Evolutionary conservation across 2,329 filamentous ascomycete species (phyloP), one percentile per base, ranked within the genome.

Genomic region (Stemphylium lycopersici): DNA sequence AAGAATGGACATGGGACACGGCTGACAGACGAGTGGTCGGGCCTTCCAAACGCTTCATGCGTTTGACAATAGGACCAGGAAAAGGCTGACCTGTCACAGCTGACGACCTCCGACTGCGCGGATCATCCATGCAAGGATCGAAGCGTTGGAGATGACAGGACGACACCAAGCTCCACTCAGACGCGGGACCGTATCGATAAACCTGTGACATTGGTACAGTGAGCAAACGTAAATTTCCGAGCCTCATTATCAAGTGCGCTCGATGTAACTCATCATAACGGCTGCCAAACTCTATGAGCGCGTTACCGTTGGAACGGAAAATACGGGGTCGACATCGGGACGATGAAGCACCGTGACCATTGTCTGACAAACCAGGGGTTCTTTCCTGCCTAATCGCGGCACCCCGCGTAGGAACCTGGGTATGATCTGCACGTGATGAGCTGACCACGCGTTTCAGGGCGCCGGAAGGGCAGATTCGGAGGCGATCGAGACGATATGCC

Each of bases 21-120:
- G 67, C 65, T 68, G 68, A 65, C 59, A 55, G 42, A 56, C 56
- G 50, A 57, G 58, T 54, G 54, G 50, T 48, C 56, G 57, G 61
- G 59, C 58, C 63, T 63, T 70, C 72, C 68, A 71, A 74, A 74
- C 72, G 63, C 67, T 63, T 69, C 55, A 62, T 63, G 65, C 66
- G 72, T 75, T 75, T 76, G 67, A 60, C 62, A 58, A 62, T 51
- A 58, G 42, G 57, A 58, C 64, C 63, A 59, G 65, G 61, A 49
- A 58, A 59, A 55, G 62, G 58, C 65, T 61, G 59, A 49, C 66
- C 61, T 61, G 68, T 67, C 64, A 66, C 65, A 66, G 63, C 38
- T 60, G 56, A 52, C 41, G 49, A 52, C 55, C 52, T 39, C 48
- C 45, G 22, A 47, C 41, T 10, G 52, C 46, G 56, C 52, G 54